A percentile compares a stretch with the other conserved stretches of the same genome.
Conservation (phyloP, 2,329 filamentous ascomycete species). For the Xylaria polymorpha region DNA sequence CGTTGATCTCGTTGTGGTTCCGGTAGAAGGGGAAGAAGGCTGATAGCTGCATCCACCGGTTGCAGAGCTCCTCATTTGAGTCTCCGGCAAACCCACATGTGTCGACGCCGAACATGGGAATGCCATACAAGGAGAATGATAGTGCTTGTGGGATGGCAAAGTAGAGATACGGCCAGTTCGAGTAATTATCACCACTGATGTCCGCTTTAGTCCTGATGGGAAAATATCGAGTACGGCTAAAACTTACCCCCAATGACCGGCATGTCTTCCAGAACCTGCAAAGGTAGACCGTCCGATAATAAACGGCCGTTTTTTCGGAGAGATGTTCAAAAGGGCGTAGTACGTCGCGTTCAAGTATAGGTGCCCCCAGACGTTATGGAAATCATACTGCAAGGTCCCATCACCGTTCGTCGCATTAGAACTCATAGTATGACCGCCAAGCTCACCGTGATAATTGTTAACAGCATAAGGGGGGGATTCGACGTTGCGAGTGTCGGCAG, state of each 20-base stretch:
- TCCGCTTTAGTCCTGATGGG: slow-evolving; percentile 10
- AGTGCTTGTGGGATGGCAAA: slow-evolving; percentile 83
- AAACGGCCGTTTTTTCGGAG: slow-evolving; percentile 78
- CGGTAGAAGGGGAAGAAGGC: slow-evolving; percentile 84
- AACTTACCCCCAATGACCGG: slow-evolving; percentile 77
- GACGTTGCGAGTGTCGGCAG: slow-evolving; percentile 65
- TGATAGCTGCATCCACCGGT: slow-evolving; percentile 77
- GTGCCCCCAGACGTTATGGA: slow-evolving; percentile 82
- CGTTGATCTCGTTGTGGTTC: slow-evolving; percentile 76
- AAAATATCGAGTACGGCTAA: neutral
- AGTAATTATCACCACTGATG: slow-evolving; percentile 74
- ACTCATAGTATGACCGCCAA: slow-evolving; percentile 77
- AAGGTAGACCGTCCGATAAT: slow-evolving; percentile 88
- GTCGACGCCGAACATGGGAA: slow-evolving; percentile 81
- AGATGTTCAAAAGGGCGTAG: slow-evolving; percentile 71
- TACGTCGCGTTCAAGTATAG: slow-evolving; percentile 83
- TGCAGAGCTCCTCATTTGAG: slow-evolving; percentile 75
- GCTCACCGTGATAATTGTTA: slow-evolving; percentile 77
- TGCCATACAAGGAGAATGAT: slow-evolving; percentile 77
- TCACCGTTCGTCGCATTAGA: slow-evolving; percentile 83
- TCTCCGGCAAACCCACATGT: slow-evolving; percentile 78
- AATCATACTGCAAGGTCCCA: slow-evolving; percentile 80
- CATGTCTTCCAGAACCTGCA: slow-evolving; percentile 77
- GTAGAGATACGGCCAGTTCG: slow-evolving; percentile 78
- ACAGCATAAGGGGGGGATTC: slow-evolving; percentile 82